A percentile compares a stretch with the other conserved stretches of the same genome.
phyloP scores from a whole-genome alignment of 331 rosid species.

The Rosa hybrid region DNA sequence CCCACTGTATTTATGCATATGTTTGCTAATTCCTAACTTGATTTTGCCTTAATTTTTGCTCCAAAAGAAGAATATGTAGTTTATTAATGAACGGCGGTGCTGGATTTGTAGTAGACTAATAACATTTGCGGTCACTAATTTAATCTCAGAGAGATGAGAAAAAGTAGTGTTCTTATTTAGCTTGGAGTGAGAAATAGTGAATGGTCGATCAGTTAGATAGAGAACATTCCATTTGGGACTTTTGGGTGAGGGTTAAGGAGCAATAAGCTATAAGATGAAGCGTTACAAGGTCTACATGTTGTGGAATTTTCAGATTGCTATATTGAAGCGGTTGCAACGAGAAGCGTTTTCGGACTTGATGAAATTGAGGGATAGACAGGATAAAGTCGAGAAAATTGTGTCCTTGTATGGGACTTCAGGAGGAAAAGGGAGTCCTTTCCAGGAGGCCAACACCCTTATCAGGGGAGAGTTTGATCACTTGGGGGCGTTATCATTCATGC shows the following conservation, averaged over 20 bases:
- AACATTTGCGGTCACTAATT: no score
- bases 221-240: not conserved
- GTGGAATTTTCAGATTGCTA: conserved; percentile 61
- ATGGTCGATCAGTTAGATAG: not conserved
- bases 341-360: conserved; percentile 85
- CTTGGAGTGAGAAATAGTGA: no score
- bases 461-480: conserved; percentile 70
- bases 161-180: no score
- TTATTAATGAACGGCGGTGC: no score
- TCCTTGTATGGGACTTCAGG: conserved; percentile 65
- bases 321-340: conserved; percentile 83
- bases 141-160: not conserved
- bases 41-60: not conserved
- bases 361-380: conserved; percentile 92
- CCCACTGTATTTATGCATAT: not conserved
- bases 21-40: not conserved
- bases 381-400: conserved; percentile 68
- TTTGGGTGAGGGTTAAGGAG: not conserved
- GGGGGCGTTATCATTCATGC: conserved; percentile 59
- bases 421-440: conserved; percentile 71
- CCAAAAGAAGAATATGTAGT: not conserved
- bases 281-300: not conserved
- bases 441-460: conserved; percentile 56
- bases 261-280: conserved; percentile 6
- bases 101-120: no score